Base-by-base conservation (phyloP, 257 asterid genomes). In the Coffea eugenioides region DNA sequence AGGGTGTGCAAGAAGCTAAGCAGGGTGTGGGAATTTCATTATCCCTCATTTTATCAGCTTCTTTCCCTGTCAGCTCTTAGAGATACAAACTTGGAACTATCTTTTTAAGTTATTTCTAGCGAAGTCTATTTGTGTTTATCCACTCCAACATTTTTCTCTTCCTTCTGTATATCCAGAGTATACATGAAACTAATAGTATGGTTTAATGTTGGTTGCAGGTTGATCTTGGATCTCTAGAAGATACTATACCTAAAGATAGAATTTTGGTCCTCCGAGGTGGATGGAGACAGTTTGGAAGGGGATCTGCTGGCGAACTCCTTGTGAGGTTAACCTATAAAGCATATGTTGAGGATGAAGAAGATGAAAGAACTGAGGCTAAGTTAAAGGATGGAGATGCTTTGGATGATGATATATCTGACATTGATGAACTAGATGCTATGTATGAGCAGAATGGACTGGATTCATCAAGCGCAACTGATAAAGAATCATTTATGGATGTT, bases 301-400 rank as follows among this genome's bases (percentile, higher is more conserved):
- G 93, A 69, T 83, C 94, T 62, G 94, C 92, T 79, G 99, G 99
- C 75, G 99, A 94, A 86, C 83, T 96, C 78, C 84, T 94, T 66
- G 85, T 96, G 59, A 94, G 97, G 31, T 81, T 96, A 88, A 96
- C 99, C 39, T 96, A 96, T 87, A 96, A 96, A 90, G 99, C 96
- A 48, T 96, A 96, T 64, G 98, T 96, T 39, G 99, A 96, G 85
- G 99, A 96, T 80, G 99, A 96, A 84, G 99, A 95, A 87, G 99
- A 96, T 85, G 98, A 96, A 83, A 88, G 65, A 81, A 34, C 66
- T 48, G 88, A 80, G 80, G 83, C 75, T 51, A 76, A 75, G 43
- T 81, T 78, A 52, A 52, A 67, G 27, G 86, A 83, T 81, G 48
- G 76, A 34, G 90, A 89, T 84, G 84, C 77, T 77, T 89, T 91